phyloP scores from a whole-genome alignment of 441 rosid genomes.

The Gossypium davidsonii region DNA sequence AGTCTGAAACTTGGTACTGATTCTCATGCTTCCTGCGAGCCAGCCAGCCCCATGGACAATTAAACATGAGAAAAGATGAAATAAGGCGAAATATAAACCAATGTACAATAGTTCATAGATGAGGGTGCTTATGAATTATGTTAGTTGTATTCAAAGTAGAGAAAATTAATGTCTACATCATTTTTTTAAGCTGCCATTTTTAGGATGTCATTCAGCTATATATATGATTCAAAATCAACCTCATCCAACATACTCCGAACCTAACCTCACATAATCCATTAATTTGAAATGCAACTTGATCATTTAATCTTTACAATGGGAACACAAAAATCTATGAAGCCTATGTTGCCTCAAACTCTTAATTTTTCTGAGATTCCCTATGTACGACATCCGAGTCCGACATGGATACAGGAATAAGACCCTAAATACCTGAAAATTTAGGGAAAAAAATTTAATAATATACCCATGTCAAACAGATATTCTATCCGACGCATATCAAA shows the following conservation, averaged over 20 bases:
- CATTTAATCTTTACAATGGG: not conserved
- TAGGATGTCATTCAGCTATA: not conserved
- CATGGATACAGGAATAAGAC: no score
- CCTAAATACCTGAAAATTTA: not conserved
- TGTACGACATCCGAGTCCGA: no score
- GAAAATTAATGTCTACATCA: not conserved
- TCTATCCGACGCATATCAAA: not conserved
- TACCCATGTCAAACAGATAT: not conserved
- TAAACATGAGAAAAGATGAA: not conserved
- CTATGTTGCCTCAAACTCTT: no score
- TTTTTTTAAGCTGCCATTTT: not conserved
- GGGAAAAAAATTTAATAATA: not conserved
- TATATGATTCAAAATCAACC: not conserved
- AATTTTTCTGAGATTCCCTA: no score
- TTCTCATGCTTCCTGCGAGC: not conserved
- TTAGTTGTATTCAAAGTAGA: not conserved
- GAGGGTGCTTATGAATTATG: not conserved
- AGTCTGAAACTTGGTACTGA: not conserved
- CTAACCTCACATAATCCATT: not conserved
- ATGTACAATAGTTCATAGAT: not conserved
- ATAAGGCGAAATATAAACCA: not conserved
- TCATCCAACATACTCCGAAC: not conserved
- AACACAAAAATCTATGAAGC: not conserved
- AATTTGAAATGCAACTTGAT: not conserved
- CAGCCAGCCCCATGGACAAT: not conserved